These are phyloP conservation scores for Adansonia rubrostipa DNA, from an alignment of 441 rosid genomes.

Conservation along the genomic window DNA sequence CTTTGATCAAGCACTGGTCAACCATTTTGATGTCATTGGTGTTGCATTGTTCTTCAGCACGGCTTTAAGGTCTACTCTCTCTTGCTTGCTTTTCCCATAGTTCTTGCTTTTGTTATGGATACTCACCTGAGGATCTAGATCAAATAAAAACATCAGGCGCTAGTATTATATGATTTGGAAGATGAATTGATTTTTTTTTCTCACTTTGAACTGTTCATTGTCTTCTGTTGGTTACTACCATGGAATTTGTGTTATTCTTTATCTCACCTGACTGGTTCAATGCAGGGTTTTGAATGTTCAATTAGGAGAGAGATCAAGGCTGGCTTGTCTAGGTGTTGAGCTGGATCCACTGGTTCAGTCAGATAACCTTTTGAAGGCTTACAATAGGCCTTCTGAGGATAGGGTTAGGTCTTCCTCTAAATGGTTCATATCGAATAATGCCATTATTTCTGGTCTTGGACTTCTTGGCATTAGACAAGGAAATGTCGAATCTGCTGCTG, in stretches of 20 bases:
- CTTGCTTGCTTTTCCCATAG: background rate
- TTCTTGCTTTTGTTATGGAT: background rate
- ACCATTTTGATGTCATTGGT: constrained; percentile 93
- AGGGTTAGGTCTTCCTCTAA: constrained; percentile 51
- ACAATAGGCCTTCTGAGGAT: constrained; percentile 60
- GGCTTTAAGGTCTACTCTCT: constrained; percentile 66
- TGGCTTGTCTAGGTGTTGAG: constrained; percentile 86
- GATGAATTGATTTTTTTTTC: background rate
- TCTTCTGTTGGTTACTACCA: background rate
- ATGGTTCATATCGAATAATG: constrained; percentile 86
- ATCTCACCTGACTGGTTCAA: constrained; percentile 22
- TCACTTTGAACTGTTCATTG: background rate
- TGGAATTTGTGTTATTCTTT: constrained; percentile 11
- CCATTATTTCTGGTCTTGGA: constrained; percentile 75
- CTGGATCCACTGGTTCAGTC: constrained; percentile 84
- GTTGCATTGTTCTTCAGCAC: constrained; percentile 82
- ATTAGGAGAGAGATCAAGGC: constrained; percentile 73
- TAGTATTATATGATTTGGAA: background rate
- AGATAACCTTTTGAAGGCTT: constrained; percentile 67
- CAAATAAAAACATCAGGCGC: background rate
- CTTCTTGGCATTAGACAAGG: constrained; percentile 82
- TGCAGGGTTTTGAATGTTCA: constrained; percentile 77
- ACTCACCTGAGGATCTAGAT: background rate
- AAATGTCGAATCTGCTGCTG: constrained; percentile 36
- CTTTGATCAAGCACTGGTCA: constrained; percentile 67